Evolutionary conservation across 306 rosid genomes (phyloP).

Genomic region (Malus domestica): DNA sequence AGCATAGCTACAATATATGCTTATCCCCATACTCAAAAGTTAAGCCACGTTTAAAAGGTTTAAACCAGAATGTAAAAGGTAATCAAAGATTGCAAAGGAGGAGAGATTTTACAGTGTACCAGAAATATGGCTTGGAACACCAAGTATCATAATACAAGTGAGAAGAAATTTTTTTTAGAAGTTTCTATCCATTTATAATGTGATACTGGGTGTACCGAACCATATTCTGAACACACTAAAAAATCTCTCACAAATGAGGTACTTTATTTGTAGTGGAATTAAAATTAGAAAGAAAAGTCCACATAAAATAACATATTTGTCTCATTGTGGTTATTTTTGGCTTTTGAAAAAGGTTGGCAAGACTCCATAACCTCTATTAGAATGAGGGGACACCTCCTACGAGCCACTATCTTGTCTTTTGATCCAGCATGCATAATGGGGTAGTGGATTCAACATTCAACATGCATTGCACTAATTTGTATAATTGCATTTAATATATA

Average conservation of each 20-base stretch:
- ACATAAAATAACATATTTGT: not conserved
- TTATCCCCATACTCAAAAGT: not conserved
- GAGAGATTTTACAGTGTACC: not conserved
- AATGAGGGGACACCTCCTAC: not conserved
- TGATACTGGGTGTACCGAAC: no score
- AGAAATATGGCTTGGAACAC: fast-evolving
- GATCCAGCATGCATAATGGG: not conserved
- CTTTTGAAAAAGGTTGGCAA: not conserved
- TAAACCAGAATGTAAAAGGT: not conserved
- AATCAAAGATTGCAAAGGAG: not conserved
- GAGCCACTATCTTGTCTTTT: not conserved
- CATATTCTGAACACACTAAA: no score
- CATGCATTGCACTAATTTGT: not conserved
- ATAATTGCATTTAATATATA: not conserved
- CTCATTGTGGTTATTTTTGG: not conserved
- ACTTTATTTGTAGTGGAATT: no score
- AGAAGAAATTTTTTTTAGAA: fast-evolving
- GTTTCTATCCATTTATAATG: no score
- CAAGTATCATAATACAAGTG: no score
- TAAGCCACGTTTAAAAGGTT: not conserved
- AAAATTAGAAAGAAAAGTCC: not conserved
- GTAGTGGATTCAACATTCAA: not conserved
- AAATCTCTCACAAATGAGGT: no score
- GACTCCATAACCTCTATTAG: no score
- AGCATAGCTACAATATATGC: not conserved